Conservation (phyloP, 768 basidiomycete species). For the Serendipita sp. region DNA sequence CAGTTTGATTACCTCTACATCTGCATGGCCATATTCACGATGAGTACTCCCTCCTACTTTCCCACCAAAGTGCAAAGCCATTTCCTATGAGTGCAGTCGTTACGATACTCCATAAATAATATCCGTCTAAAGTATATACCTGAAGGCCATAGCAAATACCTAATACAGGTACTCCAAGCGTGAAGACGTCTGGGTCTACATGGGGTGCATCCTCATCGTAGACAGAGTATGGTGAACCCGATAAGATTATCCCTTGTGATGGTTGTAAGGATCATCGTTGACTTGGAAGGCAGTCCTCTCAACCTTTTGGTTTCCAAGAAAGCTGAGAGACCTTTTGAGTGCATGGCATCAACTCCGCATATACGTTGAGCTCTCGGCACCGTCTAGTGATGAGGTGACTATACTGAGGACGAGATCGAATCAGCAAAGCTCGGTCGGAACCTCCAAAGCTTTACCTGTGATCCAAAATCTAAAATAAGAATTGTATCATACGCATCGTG, state of each 20-base stretch:
- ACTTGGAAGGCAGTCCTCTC: neutral
- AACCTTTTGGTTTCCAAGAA: conserved; percentile 89
- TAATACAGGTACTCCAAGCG: conserved; percentile 76
- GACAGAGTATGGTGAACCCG: conserved; percentile 96
- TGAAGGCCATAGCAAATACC: conserved; percentile 98
- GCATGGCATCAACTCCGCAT: conserved; percentile 95
- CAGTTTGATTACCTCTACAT: conserved; percentile 54
- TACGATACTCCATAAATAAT: neutral
- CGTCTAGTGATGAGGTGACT: conserved; percentile 94
- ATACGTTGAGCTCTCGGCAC: conserved; percentile 95
- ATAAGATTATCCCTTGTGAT: conserved; percentile 76
- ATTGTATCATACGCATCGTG: conserved; percentile 93
- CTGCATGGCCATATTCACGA: conserved; percentile 90
- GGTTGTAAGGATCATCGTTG: neutral
- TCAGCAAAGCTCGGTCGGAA: conserved; percentile 9
- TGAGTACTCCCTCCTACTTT: conserved; percentile 75
- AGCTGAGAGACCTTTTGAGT: conserved; percentile 80
- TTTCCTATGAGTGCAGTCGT: conserved; percentile 59
- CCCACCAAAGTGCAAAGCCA: conserved; percentile 77
- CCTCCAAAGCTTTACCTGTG: conserved; percentile 46
- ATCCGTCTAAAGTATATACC: conserved; percentile 28
- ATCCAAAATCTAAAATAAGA: conserved; percentile 93
- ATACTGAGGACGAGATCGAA: conserved; percentile 38
- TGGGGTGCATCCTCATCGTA: conserved; percentile 88
- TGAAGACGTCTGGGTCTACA: conserved; percentile 82